Conservation (phyloP, 495 filamentous ascomycete genomes). For the Aspergillus campestris region DNA sequence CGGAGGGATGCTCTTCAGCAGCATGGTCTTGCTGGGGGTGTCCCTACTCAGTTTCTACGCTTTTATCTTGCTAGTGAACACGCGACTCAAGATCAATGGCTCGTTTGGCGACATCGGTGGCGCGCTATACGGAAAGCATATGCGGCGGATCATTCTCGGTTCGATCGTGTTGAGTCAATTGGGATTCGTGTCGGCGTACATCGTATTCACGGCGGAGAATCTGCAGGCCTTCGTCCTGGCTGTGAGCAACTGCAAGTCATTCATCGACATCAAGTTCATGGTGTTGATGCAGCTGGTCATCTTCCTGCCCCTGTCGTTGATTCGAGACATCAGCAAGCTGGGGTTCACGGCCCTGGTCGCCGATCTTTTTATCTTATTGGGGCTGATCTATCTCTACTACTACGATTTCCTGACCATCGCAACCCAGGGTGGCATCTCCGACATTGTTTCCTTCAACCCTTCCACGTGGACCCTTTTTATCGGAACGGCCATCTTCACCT, state of each 20-base stretch:
- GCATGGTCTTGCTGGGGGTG: constrained; percentile 74
- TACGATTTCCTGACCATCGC: constrained; percentile 85
- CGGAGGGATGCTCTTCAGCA: constrained; percentile 95
- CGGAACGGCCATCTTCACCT: constrained; percentile 97
- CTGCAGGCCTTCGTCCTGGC: constrained; percentile 84
- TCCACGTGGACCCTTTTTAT: constrained; percentile 93
- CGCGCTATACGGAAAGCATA: constrained; percentile 79
- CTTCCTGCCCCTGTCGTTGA: constrained; percentile 85
- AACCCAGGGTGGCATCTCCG: constrained; percentile 63
- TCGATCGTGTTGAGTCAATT: constrained; percentile 93
- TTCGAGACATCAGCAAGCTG: constrained; percentile 92
- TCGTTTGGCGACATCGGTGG: constrained; percentile 97
- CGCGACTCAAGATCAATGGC: constrained; percentile 71
- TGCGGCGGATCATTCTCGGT: constrained; percentile 75
- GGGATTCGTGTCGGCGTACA: constrained; percentile 95
- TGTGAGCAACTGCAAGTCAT: constrained; percentile 71
- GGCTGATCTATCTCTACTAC: constrained; percentile 90
- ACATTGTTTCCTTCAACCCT: constrained; percentile 80
- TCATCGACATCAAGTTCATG: constrained; percentile 77
- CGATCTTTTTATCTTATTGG: constrained; percentile 87
- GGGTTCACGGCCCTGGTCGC: constrained; percentile 85
- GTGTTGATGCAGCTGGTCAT: constrained; percentile 89
- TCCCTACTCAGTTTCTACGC: constrained; percentile 88
- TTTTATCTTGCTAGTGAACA: constrained; percentile 85
- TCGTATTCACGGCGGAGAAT: constrained; percentile 94